Evolutionary conservation across 2,329 filamentous ascomycete genomes (phyloP).

Genomic region (Claviceps maximensis): DNA sequence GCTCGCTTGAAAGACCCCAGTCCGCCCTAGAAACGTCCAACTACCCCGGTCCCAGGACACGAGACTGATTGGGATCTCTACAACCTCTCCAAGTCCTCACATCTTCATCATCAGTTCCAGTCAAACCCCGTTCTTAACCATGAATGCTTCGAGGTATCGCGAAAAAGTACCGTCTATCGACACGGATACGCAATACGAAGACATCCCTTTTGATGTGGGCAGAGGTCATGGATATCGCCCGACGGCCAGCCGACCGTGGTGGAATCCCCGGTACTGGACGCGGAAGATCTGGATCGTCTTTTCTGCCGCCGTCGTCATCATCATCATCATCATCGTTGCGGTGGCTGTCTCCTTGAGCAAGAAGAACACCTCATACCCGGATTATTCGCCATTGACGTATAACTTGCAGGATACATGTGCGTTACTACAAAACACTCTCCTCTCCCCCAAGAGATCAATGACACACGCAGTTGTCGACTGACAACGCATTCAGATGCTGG

Average conservation of each 20-base stretch:
- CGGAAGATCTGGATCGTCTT: constrained; percentile 35
- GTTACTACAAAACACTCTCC: constrained; percentile 12
- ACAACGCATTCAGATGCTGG: constrained; percentile 28
- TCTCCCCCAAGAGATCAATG: neutral
- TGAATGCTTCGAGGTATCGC: constrained; percentile 2
- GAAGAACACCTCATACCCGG: constrained; percentile 29
- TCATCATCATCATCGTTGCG: constrained; percentile 34
- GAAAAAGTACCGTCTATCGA: constrained; percentile 13
- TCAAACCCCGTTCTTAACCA: neutral
- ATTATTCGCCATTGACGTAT: constrained; percentile 35
- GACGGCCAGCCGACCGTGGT: constrained; percentile 22
- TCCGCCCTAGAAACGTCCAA: too few species aligned
- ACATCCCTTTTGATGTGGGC: constrained; percentile 12
- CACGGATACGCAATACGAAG: constrained; percentile 15
- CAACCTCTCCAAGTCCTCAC: too few species aligned
- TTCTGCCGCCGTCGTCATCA: constrained; percentile 25
- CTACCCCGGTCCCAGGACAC: too few species aligned
- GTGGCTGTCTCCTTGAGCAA: constrained; percentile 28
- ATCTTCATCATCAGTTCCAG: too few species aligned
- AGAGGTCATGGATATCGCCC: constrained; percentile 11
- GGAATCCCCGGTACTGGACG: constrained; percentile 39
- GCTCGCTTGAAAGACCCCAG: too few species aligned
- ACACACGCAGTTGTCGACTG: neutral
- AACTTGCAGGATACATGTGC: constrained; percentile 35
- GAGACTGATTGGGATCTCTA: too few species aligned